These are phyloP conservation scores for Clathrospora elynae DNA, from an alignment of 2,329 filamentous ascomycete genomes.

Conservation along the genomic window DNA sequence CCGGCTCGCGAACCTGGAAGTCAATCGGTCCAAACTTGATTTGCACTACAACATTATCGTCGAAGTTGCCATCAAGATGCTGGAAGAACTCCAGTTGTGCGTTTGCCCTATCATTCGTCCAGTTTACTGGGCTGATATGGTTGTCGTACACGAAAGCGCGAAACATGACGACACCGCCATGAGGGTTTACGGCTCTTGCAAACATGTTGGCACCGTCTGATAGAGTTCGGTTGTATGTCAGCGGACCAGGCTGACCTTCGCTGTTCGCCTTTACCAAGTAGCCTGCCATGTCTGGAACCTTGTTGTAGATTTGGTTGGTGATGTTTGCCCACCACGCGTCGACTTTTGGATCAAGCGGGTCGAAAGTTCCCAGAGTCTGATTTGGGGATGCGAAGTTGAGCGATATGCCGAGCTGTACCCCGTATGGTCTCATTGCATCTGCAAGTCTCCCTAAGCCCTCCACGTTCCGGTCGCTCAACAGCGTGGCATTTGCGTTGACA, in stretches of 20 bases:
- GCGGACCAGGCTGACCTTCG: constrained; percentile 71
- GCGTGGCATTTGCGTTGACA: constrained; percentile 68
- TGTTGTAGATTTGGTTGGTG: constrained; percentile 63
- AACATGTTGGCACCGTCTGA: constrained; percentile 72
- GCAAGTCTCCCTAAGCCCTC: constrained; percentile 67
- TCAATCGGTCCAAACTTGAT: constrained; percentile 78
- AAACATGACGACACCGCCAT: constrained; percentile 82
- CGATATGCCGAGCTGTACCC: constrained; percentile 67
- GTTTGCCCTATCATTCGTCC: constrained; percentile 71
- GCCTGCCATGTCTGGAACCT: constrained; percentile 69
- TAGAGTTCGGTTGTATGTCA: constrained; percentile 72
- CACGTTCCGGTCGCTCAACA: constrained; percentile 63
- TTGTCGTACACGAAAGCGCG: constrained; percentile 73
- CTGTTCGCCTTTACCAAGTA: constrained; percentile 75
- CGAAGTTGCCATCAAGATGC: constrained; percentile 67
- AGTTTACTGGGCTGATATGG: constrained; percentile 61
- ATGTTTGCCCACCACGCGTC: constrained; percentile 67
- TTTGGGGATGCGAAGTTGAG: constrained; percentile 71
- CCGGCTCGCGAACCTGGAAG: constrained; percentile 72
- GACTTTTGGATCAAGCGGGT: constrained; percentile 66
- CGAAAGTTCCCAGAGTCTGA: constrained; percentile 61
- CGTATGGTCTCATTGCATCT: constrained; percentile 69
- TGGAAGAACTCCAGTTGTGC: constrained; percentile 71
- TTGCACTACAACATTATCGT: constrained; percentile 72
- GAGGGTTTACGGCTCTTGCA: constrained; percentile 85